A percentile compares a stretch with the other conserved stretches of the same genome.
phyloP scores from a whole-genome alignment of 2,329 filamentous ascomycete species.

The Fusarium austroafricanum region DNA sequence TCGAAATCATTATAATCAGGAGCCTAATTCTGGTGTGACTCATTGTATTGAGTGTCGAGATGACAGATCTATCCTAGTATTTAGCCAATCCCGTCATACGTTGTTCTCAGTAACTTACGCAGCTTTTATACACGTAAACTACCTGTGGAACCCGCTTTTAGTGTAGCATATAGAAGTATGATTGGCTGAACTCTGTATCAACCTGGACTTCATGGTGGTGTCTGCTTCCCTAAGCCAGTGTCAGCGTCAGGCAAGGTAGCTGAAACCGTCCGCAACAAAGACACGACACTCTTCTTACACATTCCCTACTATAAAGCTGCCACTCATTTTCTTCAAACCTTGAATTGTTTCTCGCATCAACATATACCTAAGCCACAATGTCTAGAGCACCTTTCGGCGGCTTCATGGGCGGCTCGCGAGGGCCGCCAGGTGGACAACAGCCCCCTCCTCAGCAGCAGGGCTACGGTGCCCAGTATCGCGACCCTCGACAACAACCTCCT shows the following conservation, averaged over 20 bases:
- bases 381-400: constrained; percentile 48
- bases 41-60: background rate
- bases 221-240: too few species aligned
- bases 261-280: background rate
- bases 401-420: constrained; percentile 47
- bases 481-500: constrained; percentile 39
- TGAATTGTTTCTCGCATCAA: background rate
- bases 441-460: constrained; percentile 52
- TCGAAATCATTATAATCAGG: background rate
- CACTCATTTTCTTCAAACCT: background rate
- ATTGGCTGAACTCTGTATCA: background rate
- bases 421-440: constrained; percentile 35
- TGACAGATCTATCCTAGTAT: background rate
- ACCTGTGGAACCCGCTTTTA: background rate
- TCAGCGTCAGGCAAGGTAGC: too few species aligned
- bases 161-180: background rate
- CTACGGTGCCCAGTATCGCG: constrained; percentile 45
- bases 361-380: constrained; percentile 42
- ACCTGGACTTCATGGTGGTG: background rate
- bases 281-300: background rate
- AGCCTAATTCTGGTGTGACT: background rate
- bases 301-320: background rate
- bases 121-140: background rate
- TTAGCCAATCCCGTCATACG: background rate
- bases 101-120: background rate